phyloP scores from a whole-genome alignment of 1,284 basidiomycete species.

The Somion occarium region DNA sequence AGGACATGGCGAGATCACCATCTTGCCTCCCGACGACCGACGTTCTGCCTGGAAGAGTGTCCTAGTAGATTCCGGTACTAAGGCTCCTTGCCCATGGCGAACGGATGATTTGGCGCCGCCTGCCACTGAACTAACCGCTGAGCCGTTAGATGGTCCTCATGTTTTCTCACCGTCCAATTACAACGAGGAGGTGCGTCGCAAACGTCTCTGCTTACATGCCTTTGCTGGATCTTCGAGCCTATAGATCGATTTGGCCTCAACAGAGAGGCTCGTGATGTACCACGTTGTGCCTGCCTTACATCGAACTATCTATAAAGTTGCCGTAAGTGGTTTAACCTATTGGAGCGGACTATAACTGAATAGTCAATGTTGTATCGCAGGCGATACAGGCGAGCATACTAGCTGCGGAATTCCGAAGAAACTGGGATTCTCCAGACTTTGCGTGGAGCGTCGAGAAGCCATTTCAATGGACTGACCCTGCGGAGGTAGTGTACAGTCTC shows the following conservation, averaged over 20 bases:
- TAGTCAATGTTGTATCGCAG: conserved; percentile 22
- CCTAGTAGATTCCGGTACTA: background rate
- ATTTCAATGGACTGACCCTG: conserved; percentile 44
- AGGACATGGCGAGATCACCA: background rate
- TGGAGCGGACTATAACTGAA: background rate
- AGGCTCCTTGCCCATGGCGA: background rate
- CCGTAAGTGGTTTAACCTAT: conserved; percentile 28
- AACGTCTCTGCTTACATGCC: conserved; percentile 1
- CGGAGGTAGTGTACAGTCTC: conserved; percentile 35
- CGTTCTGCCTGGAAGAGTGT: background rate
- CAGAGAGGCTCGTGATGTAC: conserved; percentile 30
- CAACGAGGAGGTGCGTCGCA: conserved; percentile 8
- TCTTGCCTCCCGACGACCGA: background rate
- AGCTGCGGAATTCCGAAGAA: conserved; percentile 28
- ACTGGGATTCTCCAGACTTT: conserved; percentile 31
- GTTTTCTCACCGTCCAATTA: background rate
- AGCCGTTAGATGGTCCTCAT: conserved; percentile 1
- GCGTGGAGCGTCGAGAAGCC: conserved; percentile 30
- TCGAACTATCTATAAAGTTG: conserved; percentile 31
- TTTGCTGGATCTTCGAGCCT: background rate
- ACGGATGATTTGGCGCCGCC: too few relatives aligned
- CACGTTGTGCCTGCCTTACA: conserved; percentile 30
- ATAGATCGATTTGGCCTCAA: conserved; percentile 29
- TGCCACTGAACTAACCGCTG: too few relatives aligned
- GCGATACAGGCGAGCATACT: conserved; percentile 32